Base-by-base conservation (phyloP, 805 yeast genomes). In the Nakazawaea wickerhamii region DNA sequence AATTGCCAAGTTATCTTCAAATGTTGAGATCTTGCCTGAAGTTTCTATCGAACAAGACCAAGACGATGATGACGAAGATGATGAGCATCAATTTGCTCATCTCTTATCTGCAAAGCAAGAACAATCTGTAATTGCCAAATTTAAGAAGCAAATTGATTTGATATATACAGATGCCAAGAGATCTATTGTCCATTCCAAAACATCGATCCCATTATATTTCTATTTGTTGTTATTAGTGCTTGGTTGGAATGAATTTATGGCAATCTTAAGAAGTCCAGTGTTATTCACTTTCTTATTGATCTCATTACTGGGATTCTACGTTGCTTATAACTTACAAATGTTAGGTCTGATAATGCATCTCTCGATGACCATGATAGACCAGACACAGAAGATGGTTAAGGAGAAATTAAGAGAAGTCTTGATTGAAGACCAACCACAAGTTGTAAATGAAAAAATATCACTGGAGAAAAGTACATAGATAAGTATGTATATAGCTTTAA, bases 191-290 rank as follows among this genome's bases (percentile, higher is more conserved):
- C 83, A 81, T 48, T 81, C 83, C 37, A 75, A 79, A 10, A 78
- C 95, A 0, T 80, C 82, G 45, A 83, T 93, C 44, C 99, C 99
- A 4, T 68, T 79, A 50, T 93, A 83, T 68, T 77, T 93, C 44
- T 89, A 87, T 63, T 64, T 78, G 9, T 55, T 91, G 11, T 65
- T 93, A 19, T 60, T 84, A 2, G 79, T 85, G 3, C 67, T 93
- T 18, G 99, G 99, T 8, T 93, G 96, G 96, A 90, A 90, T 60
- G 97, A 93, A 68, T 82, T 93, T 51, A 75, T 89, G 84, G 83
- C 93, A 8, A 77, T 93, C 14, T 56, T 93, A 34, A 75, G 95
- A 49, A 90, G 86, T 57, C 97, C 99, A 40, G 54, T 91, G n/a
- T 74, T 84, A 51, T 79, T 90, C 50, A 69, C 84, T 5, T 58